Evolutionary conservation across 257 asterid species (phyloP).

Genomic region (Capsicum baccatum): DNA sequence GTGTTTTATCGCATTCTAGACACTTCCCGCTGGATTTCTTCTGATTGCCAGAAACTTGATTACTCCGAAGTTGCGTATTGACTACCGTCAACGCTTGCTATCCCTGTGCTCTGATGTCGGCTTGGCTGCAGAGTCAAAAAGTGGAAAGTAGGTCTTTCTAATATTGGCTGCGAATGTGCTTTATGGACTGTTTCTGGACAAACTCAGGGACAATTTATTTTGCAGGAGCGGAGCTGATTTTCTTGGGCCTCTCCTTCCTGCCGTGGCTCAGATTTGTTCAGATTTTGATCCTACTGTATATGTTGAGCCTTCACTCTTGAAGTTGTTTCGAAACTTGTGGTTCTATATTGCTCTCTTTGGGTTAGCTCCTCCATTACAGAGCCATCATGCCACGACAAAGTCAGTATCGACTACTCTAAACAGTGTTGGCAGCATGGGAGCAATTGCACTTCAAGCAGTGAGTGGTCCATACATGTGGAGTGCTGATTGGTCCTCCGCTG

Average conservation of each 20-base stretch:
- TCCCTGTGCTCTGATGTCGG: conserved; percentile 99
- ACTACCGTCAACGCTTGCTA: conserved; percentile 93
- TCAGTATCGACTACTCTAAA: conserved; percentile 77
- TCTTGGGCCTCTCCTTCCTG: conserved; percentile 98
- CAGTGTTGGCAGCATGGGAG: conserved; percentile 75
- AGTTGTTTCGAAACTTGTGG: conserved; percentile 98
- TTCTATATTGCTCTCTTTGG: conserved; percentile 99
- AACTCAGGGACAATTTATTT: conserved; percentile 41
- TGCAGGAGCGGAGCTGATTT: conserved; percentile 99
- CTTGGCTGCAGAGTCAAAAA: conserved; percentile 94
- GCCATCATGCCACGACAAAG: conserved; percentile 56
- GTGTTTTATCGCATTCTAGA: conserved; percentile 85
- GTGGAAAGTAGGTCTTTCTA: conserved; percentile 71
- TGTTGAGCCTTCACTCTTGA: conserved; percentile 93
- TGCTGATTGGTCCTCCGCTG: conserved; percentile 85
- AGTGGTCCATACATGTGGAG: conserved; percentile 97
- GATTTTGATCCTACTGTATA: conserved; percentile 87
- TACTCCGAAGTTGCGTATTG: conserved; percentile 74
- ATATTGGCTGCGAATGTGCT: conserved; percentile 33
- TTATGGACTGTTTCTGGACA: conserved; percentile 33
- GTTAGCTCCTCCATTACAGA: conserved; percentile 93
- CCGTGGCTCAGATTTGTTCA: conserved; percentile 97
- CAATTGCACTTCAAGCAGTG: conserved; percentile 89
- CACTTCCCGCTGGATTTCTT: conserved; percentile 97
- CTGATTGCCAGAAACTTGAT: conserved; percentile 82